Percentiles rank a stretch among this genome's conserved stretches.
These are phyloP conservation scores for Saccharomyces hybrid DNA, from an alignment of 1,139 yeast species.

Conservation along the genomic window DNA sequence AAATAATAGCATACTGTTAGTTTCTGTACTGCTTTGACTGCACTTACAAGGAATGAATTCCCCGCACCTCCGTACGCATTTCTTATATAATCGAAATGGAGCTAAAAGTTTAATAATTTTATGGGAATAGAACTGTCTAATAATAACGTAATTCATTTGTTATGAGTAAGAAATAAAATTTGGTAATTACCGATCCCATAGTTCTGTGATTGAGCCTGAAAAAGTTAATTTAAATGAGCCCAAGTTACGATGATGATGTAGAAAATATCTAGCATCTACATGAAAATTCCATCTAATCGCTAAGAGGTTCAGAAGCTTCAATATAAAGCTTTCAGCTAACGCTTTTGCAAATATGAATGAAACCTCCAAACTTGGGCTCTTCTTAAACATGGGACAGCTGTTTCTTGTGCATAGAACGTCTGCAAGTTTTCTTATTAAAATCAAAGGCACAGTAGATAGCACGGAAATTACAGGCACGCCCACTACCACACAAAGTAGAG, in stretches of 20 bases:
- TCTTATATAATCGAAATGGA: not conserved
- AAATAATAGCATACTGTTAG: not conserved
- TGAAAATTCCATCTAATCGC: not conserved
- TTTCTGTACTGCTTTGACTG: not conserved
- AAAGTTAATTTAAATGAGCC: not conserved
- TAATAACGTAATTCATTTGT: not conserved
- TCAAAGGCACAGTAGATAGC: not conserved
- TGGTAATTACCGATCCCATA: not conserved
- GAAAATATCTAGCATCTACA: not conserved
- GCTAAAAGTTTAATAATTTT: not conserved
- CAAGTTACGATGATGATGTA: not conserved
- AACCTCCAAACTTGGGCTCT: not conserved
- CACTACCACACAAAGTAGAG: not conserved
- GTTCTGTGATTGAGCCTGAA: not conserved
- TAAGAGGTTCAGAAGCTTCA: not conserved
- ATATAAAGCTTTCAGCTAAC: not conserved
- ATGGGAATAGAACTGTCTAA: too few species aligned
- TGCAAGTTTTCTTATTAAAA: not conserved
- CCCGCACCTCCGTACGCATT: not conserved
- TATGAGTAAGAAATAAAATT: not conserved
- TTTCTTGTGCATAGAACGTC: not conserved
- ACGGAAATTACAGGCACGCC: not conserved
- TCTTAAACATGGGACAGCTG: not conserved
- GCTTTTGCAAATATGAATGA: not conserved
- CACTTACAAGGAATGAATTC: not conserved